phyloP scores from a whole-genome alignment of 257 asterid genomes.

The Ocimum tenuiflorum region DNA sequence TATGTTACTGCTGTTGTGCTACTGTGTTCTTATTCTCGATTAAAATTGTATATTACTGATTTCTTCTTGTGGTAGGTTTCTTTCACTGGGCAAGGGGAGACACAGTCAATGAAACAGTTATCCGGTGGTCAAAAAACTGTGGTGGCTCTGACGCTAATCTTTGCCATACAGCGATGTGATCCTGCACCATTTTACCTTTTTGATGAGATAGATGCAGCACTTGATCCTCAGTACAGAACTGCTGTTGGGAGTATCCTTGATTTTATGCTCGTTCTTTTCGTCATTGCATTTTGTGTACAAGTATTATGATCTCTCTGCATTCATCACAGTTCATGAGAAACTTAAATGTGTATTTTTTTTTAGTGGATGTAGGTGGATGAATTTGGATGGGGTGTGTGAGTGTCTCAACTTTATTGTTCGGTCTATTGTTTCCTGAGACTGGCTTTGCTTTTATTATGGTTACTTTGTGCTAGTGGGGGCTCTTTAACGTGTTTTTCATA shows the following conservation, averaged over 20 bases:
- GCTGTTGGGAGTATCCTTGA: conserved; percentile 98
- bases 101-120: conserved; percentile 94
- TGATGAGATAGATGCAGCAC: conserved; percentile 98
- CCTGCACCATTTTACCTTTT: conserved; percentile 99
- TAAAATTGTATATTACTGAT: conserved; percentile 7
- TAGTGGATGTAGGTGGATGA: too few relatives aligned
- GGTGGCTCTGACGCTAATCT: conserved; percentile 84
- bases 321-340: neutral
- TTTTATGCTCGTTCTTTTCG: conserved; percentile 1
- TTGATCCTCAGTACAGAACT: conserved; percentile 98
- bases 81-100: conserved; percentile 96
- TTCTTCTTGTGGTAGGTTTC: conserved; percentile 57
- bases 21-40: neutral
- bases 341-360: too few relatives aligned
- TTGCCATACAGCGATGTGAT: conserved; percentile 97
- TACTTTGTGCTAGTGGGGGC: conserved; percentile 10
- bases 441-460: neutral
- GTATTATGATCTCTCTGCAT: neutral
- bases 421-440: neutral
- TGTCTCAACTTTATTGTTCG: too few relatives aligned
- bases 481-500: conserved; percentile 42
- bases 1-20: conserved; percentile 21
- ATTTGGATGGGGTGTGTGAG: too few relatives aligned
- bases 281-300: neutral
- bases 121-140: conserved; percentile 99